Evolutionary conservation across 495 filamentous ascomycete species (phyloP), one percentile per base, ranked within the genome.

Genomic region (Neurospora discreta): DNA sequence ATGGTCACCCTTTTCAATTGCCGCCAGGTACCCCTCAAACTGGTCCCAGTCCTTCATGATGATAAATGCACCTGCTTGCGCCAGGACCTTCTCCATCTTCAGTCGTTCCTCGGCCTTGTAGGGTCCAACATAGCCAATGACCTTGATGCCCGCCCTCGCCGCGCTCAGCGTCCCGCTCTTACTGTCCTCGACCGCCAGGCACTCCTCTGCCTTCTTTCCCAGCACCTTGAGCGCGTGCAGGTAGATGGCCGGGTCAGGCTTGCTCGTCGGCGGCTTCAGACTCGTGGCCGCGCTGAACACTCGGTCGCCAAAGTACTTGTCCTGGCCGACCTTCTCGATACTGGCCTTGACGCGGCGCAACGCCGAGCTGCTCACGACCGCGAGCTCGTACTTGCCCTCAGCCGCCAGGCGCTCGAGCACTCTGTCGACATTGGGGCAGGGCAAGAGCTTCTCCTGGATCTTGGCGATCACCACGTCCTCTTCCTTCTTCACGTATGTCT

Each of bases 191-290:
- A 98, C 86, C 5, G 94, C 89, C 39, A 98, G 87, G 70, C 89
- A 91, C 85, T 96, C 91, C 38, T 84, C 86, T 10, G 92, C 84
- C 79, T 87, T 89, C 83, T 91, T 91, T 71, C 90, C 90, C 70
- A 97, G 83, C 78, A 87, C 82, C 81, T 95, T 80, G 79, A 92
- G 90, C 16, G 94, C 92, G 79, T 91, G 86, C 73, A 93, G 82
- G 82, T 98, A 98, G 83, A 98, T 93, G 70, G 94, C 93, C 33
- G 94, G 94, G 81, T 98, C 91, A 46, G 94, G 94, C 88, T 98
- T 98, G 80, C 87, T 91, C 36, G 92, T 94, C 8, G 94, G 94
- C 77, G 85, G 89, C 68, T 84, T 81, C 77, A 98, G 86, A 41
- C 88, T 91, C 40, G 89, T 93, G 40, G 94, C 94, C 41, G 94